These are phyloP conservation scores for Rubroboletus pulcherrimus DNA, from an alignment of 768 basidiomycete genomes.

Conservation along the genomic window DNA sequence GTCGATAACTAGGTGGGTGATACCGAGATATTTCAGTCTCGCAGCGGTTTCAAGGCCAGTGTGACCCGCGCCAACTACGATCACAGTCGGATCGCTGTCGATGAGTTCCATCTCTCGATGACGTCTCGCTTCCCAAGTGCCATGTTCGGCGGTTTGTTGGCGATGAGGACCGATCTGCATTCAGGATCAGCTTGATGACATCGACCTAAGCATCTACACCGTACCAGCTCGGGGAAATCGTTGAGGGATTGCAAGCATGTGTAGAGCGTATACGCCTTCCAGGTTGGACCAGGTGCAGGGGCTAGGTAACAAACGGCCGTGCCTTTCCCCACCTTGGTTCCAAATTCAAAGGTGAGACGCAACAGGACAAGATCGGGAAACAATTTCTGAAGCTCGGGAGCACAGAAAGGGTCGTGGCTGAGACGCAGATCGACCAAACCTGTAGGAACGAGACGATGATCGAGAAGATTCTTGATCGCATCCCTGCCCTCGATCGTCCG, in stretches of 20 bases:
- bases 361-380: slow-evolving; percentile 60
- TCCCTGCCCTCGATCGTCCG: slow-evolving; percentile 42
- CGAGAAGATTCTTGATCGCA: slow-evolving; percentile 38
- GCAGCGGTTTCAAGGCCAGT: slow-evolving; percentile 64
- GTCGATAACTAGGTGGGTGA: slow-evolving; percentile 57
- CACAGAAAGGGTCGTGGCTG: slow-evolving; percentile 23
- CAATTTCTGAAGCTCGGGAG: slow-evolving; percentile 34
- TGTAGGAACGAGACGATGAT: slow-evolving; percentile 34
- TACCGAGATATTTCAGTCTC: slow-evolving; percentile 56
- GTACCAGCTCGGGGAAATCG: slow-evolving; percentile 48
- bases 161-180: slow-evolving; percentile 39
- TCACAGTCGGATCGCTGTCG: slow-evolving; percentile 50
- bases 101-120: slow-evolving; percentile 42
- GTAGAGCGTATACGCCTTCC: slow-evolving; percentile 60
- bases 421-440: slow-evolving; percentile 18
- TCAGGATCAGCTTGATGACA: not conserved
- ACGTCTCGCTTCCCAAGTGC: slow-evolving; percentile 51
- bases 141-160: slow-evolving; percentile 42
- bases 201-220: not conserved
- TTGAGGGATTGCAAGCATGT: slow-evolving; percentile 60
- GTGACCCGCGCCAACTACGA: slow-evolving; percentile 66
- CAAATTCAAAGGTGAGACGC: slow-evolving; percentile 53
- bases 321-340: slow-evolving; percentile 43
- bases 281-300: slow-evolving; percentile 38
- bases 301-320: slow-evolving; percentile 54